These are phyloP conservation scores for Trypanosoma boissoni DNA, from an alignment of 208 protist genomes.

Conservation along the genomic window DNA sequence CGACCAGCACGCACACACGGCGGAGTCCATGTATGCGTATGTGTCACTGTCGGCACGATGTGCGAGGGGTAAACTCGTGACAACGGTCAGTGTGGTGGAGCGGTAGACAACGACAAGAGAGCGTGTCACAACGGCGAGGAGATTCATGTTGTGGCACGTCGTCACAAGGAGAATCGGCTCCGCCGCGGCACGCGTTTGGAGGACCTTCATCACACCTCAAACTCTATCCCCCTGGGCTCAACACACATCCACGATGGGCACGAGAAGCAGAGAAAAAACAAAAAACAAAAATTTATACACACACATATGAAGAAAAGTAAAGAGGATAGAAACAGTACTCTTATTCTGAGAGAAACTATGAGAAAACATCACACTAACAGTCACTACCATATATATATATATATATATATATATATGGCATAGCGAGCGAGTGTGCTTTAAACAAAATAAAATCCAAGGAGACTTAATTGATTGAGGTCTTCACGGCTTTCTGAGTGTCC, in stretches of 20 bases:
- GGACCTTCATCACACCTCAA: constrained; percentile 53
- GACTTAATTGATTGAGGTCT: too few species aligned
- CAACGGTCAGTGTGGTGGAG: constrained; percentile 67
- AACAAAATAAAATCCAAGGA: constrained; percentile 1
- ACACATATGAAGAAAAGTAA: not conserved
- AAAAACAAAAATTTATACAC: not conserved
- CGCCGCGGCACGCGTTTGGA: constrained; percentile 60
- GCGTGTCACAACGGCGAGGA: constrained; percentile 68
- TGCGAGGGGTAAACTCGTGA: constrained; percentile 46
- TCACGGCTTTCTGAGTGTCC: constrained; percentile 53
- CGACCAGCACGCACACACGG: constrained; percentile 50
- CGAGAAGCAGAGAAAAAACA: constrained; percentile 1
- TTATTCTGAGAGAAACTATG: not conserved
- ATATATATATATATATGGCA: not conserved
- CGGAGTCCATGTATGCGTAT: too few species aligned
- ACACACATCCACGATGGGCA: not conserved
- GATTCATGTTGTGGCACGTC: constrained; percentile 72
- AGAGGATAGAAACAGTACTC: not conserved
- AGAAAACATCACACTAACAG: not conserved
- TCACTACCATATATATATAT: constrained; percentile 11
- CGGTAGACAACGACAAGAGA: constrained; percentile 62
- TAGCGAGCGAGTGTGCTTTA: not conserved
- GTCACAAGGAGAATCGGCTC: constrained; percentile 71
- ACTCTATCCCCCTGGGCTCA: not conserved
- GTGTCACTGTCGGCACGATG: not conserved